Conservation (phyloP, 306 rosid genomes). For the Vachellia collinsii region DNA sequence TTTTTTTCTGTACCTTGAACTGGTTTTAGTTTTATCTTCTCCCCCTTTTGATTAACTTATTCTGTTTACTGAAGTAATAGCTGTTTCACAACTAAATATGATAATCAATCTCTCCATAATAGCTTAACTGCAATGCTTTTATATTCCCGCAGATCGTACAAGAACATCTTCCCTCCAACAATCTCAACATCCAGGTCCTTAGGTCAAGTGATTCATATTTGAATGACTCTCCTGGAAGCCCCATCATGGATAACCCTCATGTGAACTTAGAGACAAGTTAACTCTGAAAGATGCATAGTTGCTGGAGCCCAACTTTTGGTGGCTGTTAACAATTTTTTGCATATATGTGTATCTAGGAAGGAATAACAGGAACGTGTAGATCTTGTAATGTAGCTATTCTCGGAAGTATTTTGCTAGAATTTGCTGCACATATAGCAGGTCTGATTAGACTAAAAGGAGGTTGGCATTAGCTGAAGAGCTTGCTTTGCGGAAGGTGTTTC, state of each 20-base stretch:
- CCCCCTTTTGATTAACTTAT: background rate
- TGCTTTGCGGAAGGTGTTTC: slow-evolving; percentile 29
- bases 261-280: slow-evolving; percentile 46
- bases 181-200: slow-evolving; percentile 50
- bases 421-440: slow-evolving; percentile 47
- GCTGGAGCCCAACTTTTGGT: slow-evolving; percentile 36
- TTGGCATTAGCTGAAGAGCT: slow-evolving; percentile 42
- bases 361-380: slow-evolving; percentile 45
- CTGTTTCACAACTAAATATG: background rate
- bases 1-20: slow-evolving; percentile 8
- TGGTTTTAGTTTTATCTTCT: background rate
- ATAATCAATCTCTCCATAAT: background rate
- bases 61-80: slow-evolving; percentile 5
- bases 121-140: slow-evolving; percentile 14
- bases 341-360: slow-evolving; percentile 50
- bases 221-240: slow-evolving; percentile 46
- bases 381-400: slow-evolving; percentile 51
- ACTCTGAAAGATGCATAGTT: slow-evolving; percentile 40
- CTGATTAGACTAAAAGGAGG: slow-evolving; percentile 31
- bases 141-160: slow-evolving; percentile 51
- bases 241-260: slow-evolving; percentile 38
- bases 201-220: slow-evolving; percentile 47
- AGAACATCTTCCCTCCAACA: slow-evolving; percentile 70
- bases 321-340: slow-evolving; percentile 48
- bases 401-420: slow-evolving; percentile 44